Evolutionary conservation across 202 grass and related monocot genomes (phyloP).

Genomic region (Miscanthus sacchariflorus): DNA sequence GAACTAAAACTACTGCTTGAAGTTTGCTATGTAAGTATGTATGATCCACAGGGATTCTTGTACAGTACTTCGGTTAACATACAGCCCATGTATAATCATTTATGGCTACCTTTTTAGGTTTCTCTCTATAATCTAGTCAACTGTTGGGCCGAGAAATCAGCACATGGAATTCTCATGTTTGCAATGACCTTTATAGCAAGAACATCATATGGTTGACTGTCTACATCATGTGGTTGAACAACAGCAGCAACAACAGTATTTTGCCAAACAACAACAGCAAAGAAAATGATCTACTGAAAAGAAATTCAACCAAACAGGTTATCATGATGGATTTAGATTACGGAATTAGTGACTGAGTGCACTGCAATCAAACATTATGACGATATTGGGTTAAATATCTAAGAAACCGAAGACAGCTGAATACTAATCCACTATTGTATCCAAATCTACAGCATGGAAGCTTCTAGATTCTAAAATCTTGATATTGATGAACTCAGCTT

Average conservation of each 20-base stretch:
- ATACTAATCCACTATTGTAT: not conserved
- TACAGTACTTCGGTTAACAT: not conserved
- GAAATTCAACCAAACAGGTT: not conserved
- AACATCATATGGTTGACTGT: not conserved
- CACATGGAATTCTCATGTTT: not conserved
- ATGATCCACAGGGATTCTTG: not conserved
- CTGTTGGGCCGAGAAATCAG: not conserved
- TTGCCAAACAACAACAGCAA: not conserved
- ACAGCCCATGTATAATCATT: not conserved
- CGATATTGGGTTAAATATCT: not conserved
- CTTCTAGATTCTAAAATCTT: not conserved
- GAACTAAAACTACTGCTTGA: not conserved
- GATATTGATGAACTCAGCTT: not conserved
- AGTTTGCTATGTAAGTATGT: not conserved
- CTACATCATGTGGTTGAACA: slow-evolving; percentile 6
- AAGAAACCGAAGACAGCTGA: not conserved
- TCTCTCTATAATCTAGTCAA: not conserved
- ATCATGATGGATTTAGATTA: not conserved
- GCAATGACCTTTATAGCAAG: not conserved
- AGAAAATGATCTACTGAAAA: not conserved
- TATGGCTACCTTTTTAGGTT: not conserved
- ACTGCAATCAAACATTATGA: slow-evolving; percentile 22
- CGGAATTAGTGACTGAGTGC: not conserved
- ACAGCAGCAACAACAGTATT: not conserved
- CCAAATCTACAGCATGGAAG: not conserved